Evolutionary conservation across 345 rosid species (phyloP).

Genomic region (Eutrema heterophyllum): DNA sequence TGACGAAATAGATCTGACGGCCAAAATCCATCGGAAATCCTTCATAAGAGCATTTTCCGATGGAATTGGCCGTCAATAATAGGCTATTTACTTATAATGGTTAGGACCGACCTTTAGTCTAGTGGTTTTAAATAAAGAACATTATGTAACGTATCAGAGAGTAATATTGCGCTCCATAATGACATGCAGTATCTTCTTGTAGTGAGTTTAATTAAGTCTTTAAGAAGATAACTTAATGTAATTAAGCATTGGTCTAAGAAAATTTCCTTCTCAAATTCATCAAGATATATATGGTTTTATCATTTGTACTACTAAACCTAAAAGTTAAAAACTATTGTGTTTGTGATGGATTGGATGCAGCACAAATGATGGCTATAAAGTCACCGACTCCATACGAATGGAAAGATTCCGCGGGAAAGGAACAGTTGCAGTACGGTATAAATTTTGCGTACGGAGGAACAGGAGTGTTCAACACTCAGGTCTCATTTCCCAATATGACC

Average conservation of each 20-base stretch:
- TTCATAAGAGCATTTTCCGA: too few species aligned
- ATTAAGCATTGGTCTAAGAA: not conserved
- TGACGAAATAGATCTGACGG: too few species aligned
- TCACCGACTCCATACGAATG: slow-evolving; percentile 60
- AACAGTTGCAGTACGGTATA: slow-evolving; percentile 45
- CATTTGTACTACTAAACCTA: not conserved
- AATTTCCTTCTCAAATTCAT: not conserved
- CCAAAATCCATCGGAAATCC: too few species aligned
- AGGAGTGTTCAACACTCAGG: slow-evolving; percentile 58
- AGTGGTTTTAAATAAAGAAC: too few species aligned
- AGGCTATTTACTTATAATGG: too few species aligned
- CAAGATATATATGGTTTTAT: not conserved
- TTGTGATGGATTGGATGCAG: slow-evolving; percentile 23
- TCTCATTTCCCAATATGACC: slow-evolving; percentile 57
- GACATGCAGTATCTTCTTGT: too few species aligned
- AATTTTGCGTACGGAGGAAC: slow-evolving; percentile 88
- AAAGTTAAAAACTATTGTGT: not conserved
- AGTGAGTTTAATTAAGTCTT: too few species aligned
- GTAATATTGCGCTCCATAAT: too few species aligned
- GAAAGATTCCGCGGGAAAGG: slow-evolving; percentile 31
- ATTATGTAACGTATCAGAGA: too few species aligned
- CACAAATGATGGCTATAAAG: slow-evolving; percentile 44
- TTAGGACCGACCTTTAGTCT: too few species aligned
- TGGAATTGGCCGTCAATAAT: too few species aligned
- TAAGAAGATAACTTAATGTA: too few species aligned